Percentiles rank a stretch among this genome's conserved stretches.
Conservation (phyloP, 179 eudicot species). For the Corrigiola litoralis region DNA sequence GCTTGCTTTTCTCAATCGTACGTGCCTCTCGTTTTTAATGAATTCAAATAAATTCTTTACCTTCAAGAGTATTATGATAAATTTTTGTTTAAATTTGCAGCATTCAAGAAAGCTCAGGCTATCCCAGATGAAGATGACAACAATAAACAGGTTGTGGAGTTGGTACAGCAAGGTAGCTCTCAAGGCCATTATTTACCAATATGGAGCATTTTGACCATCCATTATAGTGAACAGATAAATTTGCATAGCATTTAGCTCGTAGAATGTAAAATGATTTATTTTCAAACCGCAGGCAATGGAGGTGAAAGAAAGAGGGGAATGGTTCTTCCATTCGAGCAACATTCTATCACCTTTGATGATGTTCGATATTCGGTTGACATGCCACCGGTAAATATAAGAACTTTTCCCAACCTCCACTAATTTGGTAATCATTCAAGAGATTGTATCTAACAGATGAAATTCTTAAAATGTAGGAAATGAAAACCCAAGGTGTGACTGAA, state of each 20-base stretch:
- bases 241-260: too few relatives aligned
- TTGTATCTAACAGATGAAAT: background rate
- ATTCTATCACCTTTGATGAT: conserved; percentile 30
- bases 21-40: background rate
- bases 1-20: conserved; percentile 49
- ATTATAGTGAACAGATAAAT: too few relatives aligned
- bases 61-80: background rate
- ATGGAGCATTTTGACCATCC: too few relatives aligned
- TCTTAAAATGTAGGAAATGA: conserved; percentile 54
- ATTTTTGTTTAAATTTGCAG: conserved; percentile 30
- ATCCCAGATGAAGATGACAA: conserved; percentile 38
- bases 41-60: too few relatives aligned
- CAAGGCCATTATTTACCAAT: conserved; percentile 9
- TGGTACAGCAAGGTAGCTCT: conserved; percentile 16
- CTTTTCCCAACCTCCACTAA: too few relatives aligned
- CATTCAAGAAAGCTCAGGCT: conserved; percentile 44
- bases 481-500: conserved; percentile 48
- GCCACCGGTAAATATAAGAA: conserved; percentile 22
- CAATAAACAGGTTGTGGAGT: conserved; percentile 31
- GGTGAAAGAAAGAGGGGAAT: conserved; percentile 26
- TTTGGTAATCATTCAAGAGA: background rate
- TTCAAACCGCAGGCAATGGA: conserved; percentile 11
- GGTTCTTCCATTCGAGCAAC: conserved; percentile 39
- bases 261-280: too few relatives aligned
- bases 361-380: conserved; percentile 35